A percentile compares a stretch with the other conserved stretches of the same genome.
Conservation (phyloP, 768 basidiomycete genomes). For the Boletus rubroflammeus region DNA sequence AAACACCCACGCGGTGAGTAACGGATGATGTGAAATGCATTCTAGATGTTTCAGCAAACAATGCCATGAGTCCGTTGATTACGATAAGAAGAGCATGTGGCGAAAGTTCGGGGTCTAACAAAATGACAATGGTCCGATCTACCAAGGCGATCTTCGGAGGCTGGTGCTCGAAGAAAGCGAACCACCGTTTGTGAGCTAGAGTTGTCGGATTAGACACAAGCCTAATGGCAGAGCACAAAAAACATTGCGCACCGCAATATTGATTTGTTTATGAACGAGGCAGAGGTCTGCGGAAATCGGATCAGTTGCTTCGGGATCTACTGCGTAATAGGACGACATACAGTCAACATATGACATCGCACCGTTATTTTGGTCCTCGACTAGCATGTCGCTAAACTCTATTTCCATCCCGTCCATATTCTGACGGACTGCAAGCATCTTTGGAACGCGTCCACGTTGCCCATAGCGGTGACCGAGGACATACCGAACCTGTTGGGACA, state of each 20-base stretch:
- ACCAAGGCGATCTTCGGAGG: conserved; percentile 35
- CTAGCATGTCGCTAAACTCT: conserved; percentile 95
- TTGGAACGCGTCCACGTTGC: conserved; percentile 52
- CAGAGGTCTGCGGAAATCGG: conserved; percentile 25
- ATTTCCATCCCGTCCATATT: conserved; percentile 91
- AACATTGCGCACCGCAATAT: conserved; percentile 21
- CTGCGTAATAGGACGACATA: conserved; percentile 36
- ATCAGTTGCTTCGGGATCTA: neutral
- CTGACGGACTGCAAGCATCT: conserved; percentile 79
- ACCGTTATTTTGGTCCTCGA: conserved; percentile 97
- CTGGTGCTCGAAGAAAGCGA: conserved; percentile 21
- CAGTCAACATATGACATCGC: conserved; percentile 89
- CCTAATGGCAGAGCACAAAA: neutral
- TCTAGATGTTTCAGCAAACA: conserved; percentile 4
- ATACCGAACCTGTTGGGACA: conserved; percentile 84
- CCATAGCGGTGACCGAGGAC: conserved; percentile 67
- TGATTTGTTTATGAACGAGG: conserved; percentile 34
- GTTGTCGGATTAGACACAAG: conserved; percentile 1
- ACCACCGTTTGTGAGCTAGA: conserved; percentile 32
- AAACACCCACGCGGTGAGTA: neutral
- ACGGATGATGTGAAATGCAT: conserved; percentile 2
- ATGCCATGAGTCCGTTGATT: conserved; percentile 4
- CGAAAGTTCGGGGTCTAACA: neutral
- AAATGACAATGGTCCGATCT: conserved; percentile 6
- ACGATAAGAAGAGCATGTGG: conserved; percentile 8